These are phyloP conservation scores for Sugiyamaella xylanicola DNA, from an alignment of 1,139 yeast species.

Conservation along the genomic window DNA sequence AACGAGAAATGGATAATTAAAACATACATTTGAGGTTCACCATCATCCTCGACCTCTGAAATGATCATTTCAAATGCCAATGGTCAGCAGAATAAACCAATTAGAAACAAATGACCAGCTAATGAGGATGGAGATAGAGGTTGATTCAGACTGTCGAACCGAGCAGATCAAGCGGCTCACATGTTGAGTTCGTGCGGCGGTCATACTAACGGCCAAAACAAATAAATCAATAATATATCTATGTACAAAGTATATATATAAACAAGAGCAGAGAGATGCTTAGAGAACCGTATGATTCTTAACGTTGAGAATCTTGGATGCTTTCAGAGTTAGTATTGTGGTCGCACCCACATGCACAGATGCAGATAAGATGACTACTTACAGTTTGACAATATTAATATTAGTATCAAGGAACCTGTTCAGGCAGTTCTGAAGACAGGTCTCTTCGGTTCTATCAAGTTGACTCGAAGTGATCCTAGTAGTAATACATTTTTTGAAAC, in stretches of 20 bases:
- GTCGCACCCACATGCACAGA: conserved; percentile 11
- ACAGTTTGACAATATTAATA: conserved; percentile 74
- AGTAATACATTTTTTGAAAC: conserved; percentile 83
- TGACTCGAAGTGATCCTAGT: conserved; percentile 52
- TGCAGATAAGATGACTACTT: too few species aligned
- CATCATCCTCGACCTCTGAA: conserved; percentile 12
- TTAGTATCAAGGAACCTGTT: conserved; percentile 87
- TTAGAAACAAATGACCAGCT: too few species aligned
- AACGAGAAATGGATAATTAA: too few species aligned
- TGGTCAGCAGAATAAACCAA: background rate
- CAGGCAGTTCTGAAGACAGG: conserved; percentile 77
- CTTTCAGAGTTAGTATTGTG: conserved; percentile 19
- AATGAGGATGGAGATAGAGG: background rate
- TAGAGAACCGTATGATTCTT: conserved; percentile 1
- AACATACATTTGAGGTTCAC: too few species aligned
- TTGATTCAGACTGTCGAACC: too few species aligned
- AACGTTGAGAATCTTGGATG: conserved; percentile 34
- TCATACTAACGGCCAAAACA: background rate
- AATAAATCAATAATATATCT: background rate
- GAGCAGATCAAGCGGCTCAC: too few species aligned
- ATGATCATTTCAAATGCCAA: conserved; percentile 7
- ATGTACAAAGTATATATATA: conserved; percentile 16
- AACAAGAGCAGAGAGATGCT: background rate
- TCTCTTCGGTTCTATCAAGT: conserved; percentile 62
- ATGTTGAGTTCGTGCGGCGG: background rate